These are phyloP conservation scores for Smallanthus sonchifolius DNA, from an alignment of 129 eudicot genomes.

Conservation along the genomic window DNA sequence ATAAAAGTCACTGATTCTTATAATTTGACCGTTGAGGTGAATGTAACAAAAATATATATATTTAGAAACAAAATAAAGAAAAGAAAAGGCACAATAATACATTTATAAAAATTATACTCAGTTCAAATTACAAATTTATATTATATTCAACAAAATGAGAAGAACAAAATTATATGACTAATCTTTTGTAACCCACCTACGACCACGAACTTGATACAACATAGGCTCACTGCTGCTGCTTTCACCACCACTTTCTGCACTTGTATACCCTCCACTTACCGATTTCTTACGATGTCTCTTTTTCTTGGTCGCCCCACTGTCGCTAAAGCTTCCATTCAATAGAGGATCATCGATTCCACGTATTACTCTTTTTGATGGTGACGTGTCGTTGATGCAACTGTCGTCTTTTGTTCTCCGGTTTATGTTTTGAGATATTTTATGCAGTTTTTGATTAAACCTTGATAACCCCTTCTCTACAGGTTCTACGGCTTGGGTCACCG, in stretches of 20 bases:
- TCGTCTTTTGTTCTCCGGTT: conserved; percentile 78
- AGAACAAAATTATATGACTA: not conserved
- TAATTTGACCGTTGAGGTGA: too few species aligned
- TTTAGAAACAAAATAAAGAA: not conserved
- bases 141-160: not conserved
- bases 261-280: conserved; percentile 49
- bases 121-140: not conserved
- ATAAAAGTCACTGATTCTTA: too few species aligned
- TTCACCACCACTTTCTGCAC: conserved; percentile 97
- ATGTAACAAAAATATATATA: too few species aligned
- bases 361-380: conserved; percentile 47
- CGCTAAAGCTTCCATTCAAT: conserved; percentile 81
- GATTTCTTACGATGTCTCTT: conserved; percentile 69
- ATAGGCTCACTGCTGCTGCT: conserved; percentile 58
- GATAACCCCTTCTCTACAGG: conserved; percentile 90
- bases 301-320: conserved; percentile 60
- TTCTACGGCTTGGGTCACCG: conserved; percentile 82
- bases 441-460: conserved; percentile 67
- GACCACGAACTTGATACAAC: conserved; percentile 61
- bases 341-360: conserved; percentile 97
- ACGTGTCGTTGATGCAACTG: conserved; percentile 43
- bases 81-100: not conserved
- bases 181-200: conserved; percentile 85
- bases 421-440: conserved; percentile 83
- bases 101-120: not conserved